phyloP scores from a whole-genome alignment of 2,329 filamentous ascomycete genomes.

The Mariannaea elegans region DNA sequence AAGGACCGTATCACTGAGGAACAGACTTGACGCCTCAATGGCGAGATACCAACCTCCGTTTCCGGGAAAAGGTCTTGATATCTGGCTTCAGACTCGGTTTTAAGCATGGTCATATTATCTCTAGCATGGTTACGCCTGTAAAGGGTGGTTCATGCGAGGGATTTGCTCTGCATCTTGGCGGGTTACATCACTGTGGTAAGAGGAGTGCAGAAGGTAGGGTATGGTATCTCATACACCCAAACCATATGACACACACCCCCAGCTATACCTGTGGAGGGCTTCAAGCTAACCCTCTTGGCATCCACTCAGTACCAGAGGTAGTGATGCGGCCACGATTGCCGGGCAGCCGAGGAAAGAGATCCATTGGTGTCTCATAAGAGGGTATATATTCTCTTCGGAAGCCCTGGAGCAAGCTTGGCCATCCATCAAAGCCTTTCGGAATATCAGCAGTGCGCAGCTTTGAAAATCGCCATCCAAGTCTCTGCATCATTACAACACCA shows the following conservation, averaged over 20 bases:
- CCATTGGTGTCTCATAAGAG: background rate
- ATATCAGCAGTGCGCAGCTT: background rate
- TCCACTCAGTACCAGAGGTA: background rate
- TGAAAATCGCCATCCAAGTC: background rate
- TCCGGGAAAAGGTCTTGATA: no score
- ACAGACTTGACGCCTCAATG: no score
- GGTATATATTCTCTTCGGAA: background rate
- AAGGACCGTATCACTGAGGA: no score
- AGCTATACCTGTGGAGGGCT: background rate
- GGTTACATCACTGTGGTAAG: conserved; percentile 24
- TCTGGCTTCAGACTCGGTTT: no score
- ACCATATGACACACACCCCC: background rate
- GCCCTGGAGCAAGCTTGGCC: background rate
- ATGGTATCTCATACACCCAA: background rate
- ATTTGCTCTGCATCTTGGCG: conserved; percentile 13
- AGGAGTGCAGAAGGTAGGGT: background rate
- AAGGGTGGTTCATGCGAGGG: background rate
- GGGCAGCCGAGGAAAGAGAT: background rate
- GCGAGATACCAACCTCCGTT: no score
- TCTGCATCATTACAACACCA: background rate
- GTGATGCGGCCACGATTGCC: background rate
- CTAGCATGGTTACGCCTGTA: background rate
- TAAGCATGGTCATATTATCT: background rate
- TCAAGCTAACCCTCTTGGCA: background rate
- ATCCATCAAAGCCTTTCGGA: background rate